These are phyloP conservation scores for Daedaleopsis nitida DNA, from an alignment of 768 basidiomycete genomes.

Conservation along the genomic window DNA sequence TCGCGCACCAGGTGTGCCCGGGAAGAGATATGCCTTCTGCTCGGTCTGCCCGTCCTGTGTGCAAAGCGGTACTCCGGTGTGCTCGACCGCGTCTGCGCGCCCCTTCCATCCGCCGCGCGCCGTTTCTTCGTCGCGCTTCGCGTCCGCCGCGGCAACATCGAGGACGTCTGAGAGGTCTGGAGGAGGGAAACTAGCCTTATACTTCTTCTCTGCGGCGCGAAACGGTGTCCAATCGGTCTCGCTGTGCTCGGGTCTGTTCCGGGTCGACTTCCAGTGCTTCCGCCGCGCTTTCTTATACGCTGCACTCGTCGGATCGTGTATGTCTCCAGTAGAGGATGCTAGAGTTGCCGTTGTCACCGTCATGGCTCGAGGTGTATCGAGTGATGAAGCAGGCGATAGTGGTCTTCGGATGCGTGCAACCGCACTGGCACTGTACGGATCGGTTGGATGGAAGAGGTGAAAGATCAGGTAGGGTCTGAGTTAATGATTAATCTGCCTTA, in stretches of 20 bases:
- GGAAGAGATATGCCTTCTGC: conserved; percentile 47
- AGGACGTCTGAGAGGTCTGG: conserved; percentile 71
- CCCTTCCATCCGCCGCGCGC: conserved; percentile 51
- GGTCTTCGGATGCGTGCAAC: too few species aligned
- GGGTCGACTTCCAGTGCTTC: conserved; percentile 62
- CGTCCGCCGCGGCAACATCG: conserved; percentile 59
- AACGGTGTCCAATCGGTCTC: conserved; percentile 74
- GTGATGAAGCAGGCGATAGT: background rate
- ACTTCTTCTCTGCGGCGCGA: conserved; percentile 76
- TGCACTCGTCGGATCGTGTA: conserved; percentile 46
- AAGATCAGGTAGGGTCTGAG: too few species aligned
- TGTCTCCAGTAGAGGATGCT: background rate
- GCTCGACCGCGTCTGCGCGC: conserved; percentile 38
- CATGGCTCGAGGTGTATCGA: background rate
- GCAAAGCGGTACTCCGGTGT: conserved; percentile 33
- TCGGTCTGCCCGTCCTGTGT: background rate
- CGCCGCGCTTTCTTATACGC: conserved; percentile 63
- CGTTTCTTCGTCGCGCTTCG: conserved; percentile 43
- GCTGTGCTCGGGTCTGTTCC: conserved; percentile 45
- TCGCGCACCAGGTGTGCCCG: conserved; percentile 57
- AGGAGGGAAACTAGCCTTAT: conserved; percentile 77
- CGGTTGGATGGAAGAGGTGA: too few species aligned
- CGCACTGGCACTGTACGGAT: too few species aligned
- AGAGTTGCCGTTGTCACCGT: conserved; percentile 8
- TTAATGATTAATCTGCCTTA: too few species aligned